Evolutionary conservation across 1,284 basidiomycete species (phyloP), one percentile per base, ranked within the genome.

Genomic region (Heterobasidion annosum): DNA sequence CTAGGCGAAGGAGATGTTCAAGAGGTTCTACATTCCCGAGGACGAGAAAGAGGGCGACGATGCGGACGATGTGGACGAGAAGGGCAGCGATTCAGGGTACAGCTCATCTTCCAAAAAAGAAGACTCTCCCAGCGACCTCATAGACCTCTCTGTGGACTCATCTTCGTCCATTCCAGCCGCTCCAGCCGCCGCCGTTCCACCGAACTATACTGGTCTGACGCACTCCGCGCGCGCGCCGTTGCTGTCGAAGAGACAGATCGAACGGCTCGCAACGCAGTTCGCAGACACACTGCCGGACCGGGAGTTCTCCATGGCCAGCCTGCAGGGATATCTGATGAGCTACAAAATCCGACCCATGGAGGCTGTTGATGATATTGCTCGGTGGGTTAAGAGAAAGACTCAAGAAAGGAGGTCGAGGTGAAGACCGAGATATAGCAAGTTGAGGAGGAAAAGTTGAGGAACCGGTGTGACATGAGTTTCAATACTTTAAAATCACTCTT

Each of bases 271-370:
- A 0, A 63, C 65, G 13, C 66, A 68, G n/a, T 91, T 91, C 63
- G 73, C 79, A 1, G 69, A 71, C 1, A 65, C 66, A 1, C 73
- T 91, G 25, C 85, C 85, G 0, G 80, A 86, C 53, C 73, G 81
- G n/a, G 73, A 75, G 61, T 71, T 86, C 46, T 85, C 86, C 15
- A 86, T 90, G 78, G 86, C 88, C 8, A 75, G 73, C 42, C 70
- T 92, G 13, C 89, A 91, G 63, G 88, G 85, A 2, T 88, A 83
- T 64, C 65, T 91, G 52, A 85, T 91, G 82, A 71, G 68, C 33
- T 78, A 85, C 70, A 91, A 90, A 65, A 73, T 70, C 10, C 67
- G 75, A 0, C 86, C 89, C 1, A 67, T 71, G 53, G 71, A 73
- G 18, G 88, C 88, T 2, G 76, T 83, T 4, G 63, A 70, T 16